Conservation (phyloP, 208 protist genomes). For the Wallacemonas rigidus region DNA sequence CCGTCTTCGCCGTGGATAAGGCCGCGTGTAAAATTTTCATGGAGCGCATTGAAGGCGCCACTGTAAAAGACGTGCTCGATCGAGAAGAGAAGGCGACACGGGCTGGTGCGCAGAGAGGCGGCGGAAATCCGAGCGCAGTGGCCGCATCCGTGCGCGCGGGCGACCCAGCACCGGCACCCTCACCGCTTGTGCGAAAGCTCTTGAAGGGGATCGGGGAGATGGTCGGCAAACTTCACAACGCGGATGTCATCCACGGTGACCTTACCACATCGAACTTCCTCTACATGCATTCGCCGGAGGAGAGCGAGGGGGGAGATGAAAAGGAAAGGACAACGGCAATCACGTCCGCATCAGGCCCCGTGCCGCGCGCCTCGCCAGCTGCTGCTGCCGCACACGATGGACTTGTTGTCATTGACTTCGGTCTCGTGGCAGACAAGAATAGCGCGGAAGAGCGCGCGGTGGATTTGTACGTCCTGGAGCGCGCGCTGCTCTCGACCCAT, state of each 20-base stretch:
- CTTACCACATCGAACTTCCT: conserved; percentile 98
- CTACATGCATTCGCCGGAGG: conserved; percentile 20
- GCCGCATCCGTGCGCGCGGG: background rate
- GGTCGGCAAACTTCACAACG: conserved; percentile 91
- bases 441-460: conserved; percentile 96
- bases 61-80: conserved; percentile 70
- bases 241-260: conserved; percentile 96
- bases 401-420: conserved; percentile 97
- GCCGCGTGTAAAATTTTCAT: conserved; percentile 66
- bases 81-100: conserved; percentile 20
- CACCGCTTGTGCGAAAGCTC: conserved; percentile 34
- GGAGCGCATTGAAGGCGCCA: conserved; percentile 74
- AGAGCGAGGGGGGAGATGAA: background rate
- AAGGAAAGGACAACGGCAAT: conserved; percentile 10
- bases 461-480: conserved; percentile 98
- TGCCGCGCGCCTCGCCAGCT: background rate
- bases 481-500: conserved; percentile 96
- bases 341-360: background rate
- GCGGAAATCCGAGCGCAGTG: too few relatives aligned
- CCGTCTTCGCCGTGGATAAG: conserved; percentile 63
- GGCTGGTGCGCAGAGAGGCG: background rate
- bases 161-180: conserved; percentile 14
- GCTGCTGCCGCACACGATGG: conserved; percentile 3
- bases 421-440: conserved; percentile 90
- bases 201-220: conserved; percentile 84